Evolutionary conservation across 768 basidiomycete genomes (phyloP), one percentile per base, ranked within the genome.

Genomic region (Nidula microcarpa): DNA sequence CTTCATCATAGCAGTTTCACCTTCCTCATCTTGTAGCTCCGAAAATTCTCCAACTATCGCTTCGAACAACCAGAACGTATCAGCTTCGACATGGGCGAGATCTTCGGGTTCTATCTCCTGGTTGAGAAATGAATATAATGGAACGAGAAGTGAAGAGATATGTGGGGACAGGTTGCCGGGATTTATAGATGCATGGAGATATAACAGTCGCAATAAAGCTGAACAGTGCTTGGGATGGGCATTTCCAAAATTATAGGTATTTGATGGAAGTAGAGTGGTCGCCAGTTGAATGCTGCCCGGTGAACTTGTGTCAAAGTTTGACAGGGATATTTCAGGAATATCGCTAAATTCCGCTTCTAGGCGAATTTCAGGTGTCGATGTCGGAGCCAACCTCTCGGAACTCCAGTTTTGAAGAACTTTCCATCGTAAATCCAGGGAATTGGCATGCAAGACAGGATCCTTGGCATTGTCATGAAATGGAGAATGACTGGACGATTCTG

Each of bases 61-160:
- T 64, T 91, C 88, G 52, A 91, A 87, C 4, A 91, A 60, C 90
- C 89, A 92, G 64, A 92, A 92, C 0, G 85, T 78, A 60, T 92
- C 90, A 1, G 90, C 89, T 65, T 92, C 90, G 4, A 77, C 78
- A 63, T 91, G 87, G 0, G 79, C 74, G 8, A 79, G 64, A 43
- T 88, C 85, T 51, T 81, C 77, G 0, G 76, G 66, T 14, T 87
- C 79, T 1, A 83, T 73, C 60, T 91, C 89, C 61, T 81, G 78
- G 14, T 72, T 67, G 47, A 90, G 69, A 0, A 79, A 80, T 6
- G 77, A 76, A 64, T 89, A 90, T 18, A 91, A 62, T 0, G 87
- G 86, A 13, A 91, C 75, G 9, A 91, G 74, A 8, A 91, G 65
- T 33, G 88, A 85, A 2, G 87, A 81, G 45, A 86, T 75, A 54